A percentile compares a stretch with the other conserved stretches of the same genome.
Evolutionary conservation across 805 yeast species (phyloP).

Genomic region (Isabelozyma rhagii): DNA sequence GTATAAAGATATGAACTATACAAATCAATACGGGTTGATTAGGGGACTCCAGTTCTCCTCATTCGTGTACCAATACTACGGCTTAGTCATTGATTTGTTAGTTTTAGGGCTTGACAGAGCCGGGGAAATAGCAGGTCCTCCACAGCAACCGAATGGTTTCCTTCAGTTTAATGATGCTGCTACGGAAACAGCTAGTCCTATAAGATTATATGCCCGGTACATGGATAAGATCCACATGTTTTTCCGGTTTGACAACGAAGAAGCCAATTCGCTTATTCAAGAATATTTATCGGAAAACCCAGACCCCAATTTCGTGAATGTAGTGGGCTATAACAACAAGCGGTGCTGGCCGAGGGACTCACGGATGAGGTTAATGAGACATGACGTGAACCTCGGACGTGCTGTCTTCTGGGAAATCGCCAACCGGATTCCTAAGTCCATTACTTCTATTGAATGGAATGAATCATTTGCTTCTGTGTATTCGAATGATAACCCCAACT

Average conservation of each 20-base stretch:
- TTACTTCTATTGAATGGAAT: slow-evolving; percentile 75
- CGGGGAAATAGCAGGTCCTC: slow-evolving; percentile 77
- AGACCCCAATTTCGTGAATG: slow-evolving; percentile 86
- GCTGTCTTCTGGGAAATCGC: slow-evolving; percentile 90
- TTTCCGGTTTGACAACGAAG: slow-evolving; percentile 70
- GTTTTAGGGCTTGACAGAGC: slow-evolving; percentile 87
- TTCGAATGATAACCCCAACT: slow-evolving; percentile 84
- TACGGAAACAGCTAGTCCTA: slow-evolving; percentile 68
- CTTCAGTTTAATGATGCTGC: slow-evolving; percentile 61
- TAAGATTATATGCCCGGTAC: slow-evolving; percentile 77
- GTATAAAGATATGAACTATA: slow-evolving; percentile 93
- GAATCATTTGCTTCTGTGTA: slow-evolving; percentile 83
- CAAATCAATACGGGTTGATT: slow-evolving; percentile 82
- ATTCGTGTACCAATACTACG: slow-evolving; percentile 87
- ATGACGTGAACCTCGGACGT: slow-evolving; percentile 87
- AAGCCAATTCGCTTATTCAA: slow-evolving; percentile 70
- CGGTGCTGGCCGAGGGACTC: slow-evolving; percentile 94
- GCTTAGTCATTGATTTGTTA: slow-evolving; percentile 76
- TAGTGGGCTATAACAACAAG: slow-evolving; percentile 81
- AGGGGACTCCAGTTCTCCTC: slow-evolving; percentile 90
- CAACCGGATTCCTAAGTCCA: slow-evolving; percentile 72
- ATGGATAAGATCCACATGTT: slow-evolving; percentile 78
- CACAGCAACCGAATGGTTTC: slow-evolving; percentile 70
- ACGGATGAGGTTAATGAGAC: slow-evolving; percentile 85
- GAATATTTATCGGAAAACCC: slow-evolving; percentile 82